Percentiles rank a stretch among this genome's conserved stretches.
These are phyloP conservation scores for Chionographis japonica DNA, from an alignment of 106 monocot species.

Conservation along the genomic window DNA sequence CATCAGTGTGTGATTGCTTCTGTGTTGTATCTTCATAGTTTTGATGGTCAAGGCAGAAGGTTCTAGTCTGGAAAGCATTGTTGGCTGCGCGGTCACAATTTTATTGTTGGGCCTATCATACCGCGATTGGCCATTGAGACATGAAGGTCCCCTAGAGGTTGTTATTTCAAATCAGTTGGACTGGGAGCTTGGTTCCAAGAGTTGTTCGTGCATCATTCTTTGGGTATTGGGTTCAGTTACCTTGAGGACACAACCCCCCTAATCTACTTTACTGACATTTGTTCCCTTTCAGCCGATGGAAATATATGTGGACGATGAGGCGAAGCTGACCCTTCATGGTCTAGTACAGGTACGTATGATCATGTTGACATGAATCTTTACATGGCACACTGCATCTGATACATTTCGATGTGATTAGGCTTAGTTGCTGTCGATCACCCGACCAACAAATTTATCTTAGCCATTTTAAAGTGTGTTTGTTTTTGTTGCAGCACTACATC, in stretches of 20 bases:
- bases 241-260: slow-evolving; percentile 38
- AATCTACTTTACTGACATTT: slow-evolving; percentile 56
- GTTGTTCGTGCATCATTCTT: slow-evolving; percentile 14
- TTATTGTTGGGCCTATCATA: not conserved
- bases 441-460: not conserved
- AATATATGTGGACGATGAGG: slow-evolving; percentile 99
- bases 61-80: not conserved
- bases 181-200: slow-evolving; percentile 14
- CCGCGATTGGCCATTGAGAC: not conserved
- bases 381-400: too few species aligned
- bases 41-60: slow-evolving; percentile 1
- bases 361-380: too few species aligned
- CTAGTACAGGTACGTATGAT: slow-evolving; percentile 73
- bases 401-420: too few species aligned
- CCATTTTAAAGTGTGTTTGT: not conserved
- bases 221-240: slow-evolving; percentile 44
- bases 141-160: slow-evolving; percentile 10
- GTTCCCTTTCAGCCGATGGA: slow-evolving; percentile 98
- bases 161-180: slow-evolving; percentile 11
- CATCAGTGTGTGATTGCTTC: too few species aligned
- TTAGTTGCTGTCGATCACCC: not conserved
- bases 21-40: not conserved
- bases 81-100: not conserved
- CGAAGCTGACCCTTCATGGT: slow-evolving; percentile 94
- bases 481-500: slow-evolving; percentile 81